These are phyloP conservation scores for Articulospora tetracladia DNA, from an alignment of 495 filamentous ascomycete species.

Conservation along the genomic window DNA sequence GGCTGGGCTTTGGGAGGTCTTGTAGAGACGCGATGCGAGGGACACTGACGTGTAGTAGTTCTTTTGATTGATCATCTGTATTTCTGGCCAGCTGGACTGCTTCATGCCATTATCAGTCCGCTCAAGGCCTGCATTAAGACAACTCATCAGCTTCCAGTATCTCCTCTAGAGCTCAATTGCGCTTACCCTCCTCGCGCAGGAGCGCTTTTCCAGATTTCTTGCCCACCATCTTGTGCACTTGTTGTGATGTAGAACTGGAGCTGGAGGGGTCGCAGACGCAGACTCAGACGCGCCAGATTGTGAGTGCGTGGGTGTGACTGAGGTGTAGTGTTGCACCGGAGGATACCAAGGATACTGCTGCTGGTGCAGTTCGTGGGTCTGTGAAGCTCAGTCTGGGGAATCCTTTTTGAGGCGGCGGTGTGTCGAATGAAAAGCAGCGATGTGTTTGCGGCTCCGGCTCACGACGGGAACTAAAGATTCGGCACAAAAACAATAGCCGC, in stretches of 20 bases:
- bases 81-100: conserved; percentile 87
- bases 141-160: conserved; percentile 8
- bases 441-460: not conserved
- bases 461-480: too few species aligned
- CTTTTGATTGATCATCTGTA: conserved; percentile 94
- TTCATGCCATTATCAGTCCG: conserved; percentile 97
- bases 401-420: not conserved
- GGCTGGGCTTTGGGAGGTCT: not conserved
- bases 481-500: too few species aligned
- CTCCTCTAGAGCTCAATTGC: not conserved
- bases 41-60: conserved; percentile 94
- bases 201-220: conserved; percentile 63
- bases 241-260: not conserved
- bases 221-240: conserved; percentile 48
- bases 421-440: not conserved
- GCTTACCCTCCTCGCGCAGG: conserved; percentile 58
- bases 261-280: not conserved
- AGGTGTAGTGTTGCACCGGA: too few species aligned
- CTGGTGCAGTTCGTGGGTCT: not conserved
- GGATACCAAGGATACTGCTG: not conserved
- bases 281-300: not conserved
- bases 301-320: not conserved
- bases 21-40: not conserved
- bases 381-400: not conserved
- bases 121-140: conserved; percentile 64